phyloP scores from a whole-genome alignment of 768 basidiomycete species.

The Exidia glandulosa region DNA sequence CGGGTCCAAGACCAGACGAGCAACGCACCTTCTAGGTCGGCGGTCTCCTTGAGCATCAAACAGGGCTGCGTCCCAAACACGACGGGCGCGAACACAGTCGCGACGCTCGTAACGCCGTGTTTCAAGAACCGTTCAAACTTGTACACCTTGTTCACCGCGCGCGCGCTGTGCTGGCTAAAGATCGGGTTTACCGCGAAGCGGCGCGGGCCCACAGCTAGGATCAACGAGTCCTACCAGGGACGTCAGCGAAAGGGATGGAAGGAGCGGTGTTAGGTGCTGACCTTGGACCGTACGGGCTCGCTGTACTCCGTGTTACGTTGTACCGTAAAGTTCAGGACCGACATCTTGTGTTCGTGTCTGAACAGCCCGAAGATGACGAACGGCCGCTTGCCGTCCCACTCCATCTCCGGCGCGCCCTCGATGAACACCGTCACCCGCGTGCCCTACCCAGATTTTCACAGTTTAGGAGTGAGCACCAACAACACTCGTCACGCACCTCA shows the following conservation, averaged over 20 bases:
- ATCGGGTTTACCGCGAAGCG: constrained; percentile 76
- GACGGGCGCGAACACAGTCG: constrained; percentile 82
- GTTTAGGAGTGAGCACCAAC: neutral
- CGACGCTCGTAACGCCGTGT: constrained; percentile 71
- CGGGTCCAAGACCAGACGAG: neutral
- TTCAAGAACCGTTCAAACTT: constrained; percentile 88
- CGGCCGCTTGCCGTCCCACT: constrained; percentile 28
- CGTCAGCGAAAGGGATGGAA: neutral
- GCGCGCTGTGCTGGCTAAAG: constrained; percentile 86
- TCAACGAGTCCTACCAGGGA: constrained; percentile 62
- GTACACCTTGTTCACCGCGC: constrained; percentile 94
- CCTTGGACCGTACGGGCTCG: constrained; percentile 85
- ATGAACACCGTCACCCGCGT: constrained; percentile 68
- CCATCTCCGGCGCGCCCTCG: constrained; percentile 63
- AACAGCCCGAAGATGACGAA: constrained; percentile 71
- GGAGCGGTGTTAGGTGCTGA: constrained; percentile 17
- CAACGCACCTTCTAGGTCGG: constrained; percentile 49
- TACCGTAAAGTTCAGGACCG: constrained; percentile 83
- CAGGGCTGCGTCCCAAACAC: constrained; percentile 80
- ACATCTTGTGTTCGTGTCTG: constrained; percentile 93
- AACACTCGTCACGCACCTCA: neutral
- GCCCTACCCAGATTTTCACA: constrained; percentile 26
- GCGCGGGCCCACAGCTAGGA: constrained; percentile 83
- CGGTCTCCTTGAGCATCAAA: constrained; percentile 60
- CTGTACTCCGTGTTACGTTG: constrained; percentile 93